Evolutionary conservation across 129 eudicot species (phyloP).

Genomic region (Lonicera japonica): DNA sequence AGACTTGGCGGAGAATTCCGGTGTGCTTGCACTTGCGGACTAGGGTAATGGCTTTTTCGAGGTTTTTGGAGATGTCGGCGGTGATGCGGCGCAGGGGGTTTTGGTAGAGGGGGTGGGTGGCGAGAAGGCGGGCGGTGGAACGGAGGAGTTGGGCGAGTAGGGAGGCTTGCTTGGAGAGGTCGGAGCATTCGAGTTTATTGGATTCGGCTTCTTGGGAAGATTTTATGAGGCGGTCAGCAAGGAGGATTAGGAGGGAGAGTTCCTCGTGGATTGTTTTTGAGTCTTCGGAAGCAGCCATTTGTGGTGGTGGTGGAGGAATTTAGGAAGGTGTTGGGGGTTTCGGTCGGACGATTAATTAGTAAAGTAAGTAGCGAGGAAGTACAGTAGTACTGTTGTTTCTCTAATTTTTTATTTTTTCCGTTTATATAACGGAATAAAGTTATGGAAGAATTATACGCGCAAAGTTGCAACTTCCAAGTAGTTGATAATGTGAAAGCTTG

Average conservation of each 20-base stretch:
- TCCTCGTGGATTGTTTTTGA: constrained; percentile 42
- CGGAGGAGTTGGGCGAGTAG: constrained; percentile 62
- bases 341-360: too few relatives aligned
- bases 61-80: constrained; percentile 37
- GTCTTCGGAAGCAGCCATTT: constrained; percentile 25
- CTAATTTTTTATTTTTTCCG: too few relatives aligned
- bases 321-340: neutral
- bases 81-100: constrained; percentile 59
- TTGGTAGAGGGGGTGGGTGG: constrained; percentile 45
- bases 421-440: too few relatives aligned
- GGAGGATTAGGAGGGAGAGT: constrained; percentile 49
- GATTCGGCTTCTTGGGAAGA: constrained; percentile 46
- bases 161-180: constrained; percentile 38
- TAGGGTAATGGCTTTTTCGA: constrained; percentile 46
- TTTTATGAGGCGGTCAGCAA: constrained; percentile 44
- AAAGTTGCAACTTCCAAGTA: too few relatives aligned
- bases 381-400: too few relatives aligned
- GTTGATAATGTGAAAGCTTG: too few relatives aligned
- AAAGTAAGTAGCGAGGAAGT: too few relatives aligned
- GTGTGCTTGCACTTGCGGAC: constrained; percentile 50
- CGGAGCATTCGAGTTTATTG: constrained; percentile 42
- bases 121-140: constrained; percentile 43
- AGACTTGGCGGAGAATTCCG: constrained; percentile 43
- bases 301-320: constrained; percentile 4
- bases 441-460: too few relatives aligned